Evolutionary conservation across 2,329 filamentous ascomycete species (phyloP).

Genomic region (Dryadomyces quercus-mongolicae): DNA sequence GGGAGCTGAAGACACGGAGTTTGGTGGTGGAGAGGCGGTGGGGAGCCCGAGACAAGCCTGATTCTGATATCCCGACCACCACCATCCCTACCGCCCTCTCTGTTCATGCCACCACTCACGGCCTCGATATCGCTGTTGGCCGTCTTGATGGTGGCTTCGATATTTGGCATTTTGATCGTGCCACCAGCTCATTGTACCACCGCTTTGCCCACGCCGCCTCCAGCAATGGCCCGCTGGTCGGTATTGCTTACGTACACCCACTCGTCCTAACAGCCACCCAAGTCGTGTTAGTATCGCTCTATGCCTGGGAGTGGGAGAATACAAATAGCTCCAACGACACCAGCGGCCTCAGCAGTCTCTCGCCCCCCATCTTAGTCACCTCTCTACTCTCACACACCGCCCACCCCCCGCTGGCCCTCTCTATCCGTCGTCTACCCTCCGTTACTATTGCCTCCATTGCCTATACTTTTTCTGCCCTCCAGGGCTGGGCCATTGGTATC

Average conservation of each 20-base stretch:
- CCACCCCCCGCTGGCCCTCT: slow-evolving; percentile 68
- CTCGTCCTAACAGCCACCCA: slow-evolving; percentile 71
- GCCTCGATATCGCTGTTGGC: slow-evolving; percentile 52
- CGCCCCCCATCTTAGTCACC: slow-evolving; percentile 50
- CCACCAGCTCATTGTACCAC: slow-evolving; percentile 26
- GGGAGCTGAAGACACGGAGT: slow-evolving; percentile 55
- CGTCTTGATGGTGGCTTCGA: slow-evolving; percentile 61
- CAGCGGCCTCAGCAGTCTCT: slow-evolving; percentile 8
- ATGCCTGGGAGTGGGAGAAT: slow-evolving; percentile 32
- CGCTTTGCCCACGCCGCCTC: slow-evolving; percentile 50
- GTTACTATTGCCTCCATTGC: slow-evolving; percentile 72
- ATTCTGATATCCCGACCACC: background rate
- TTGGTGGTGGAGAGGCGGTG: slow-evolving; percentile 42
- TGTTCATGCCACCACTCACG: slow-evolving; percentile 41
- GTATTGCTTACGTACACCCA: slow-evolving; percentile 60
- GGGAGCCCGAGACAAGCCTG: slow-evolving; percentile 8
- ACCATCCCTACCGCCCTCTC: slow-evolving; percentile 49
- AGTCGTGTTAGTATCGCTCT: slow-evolving; percentile 63
- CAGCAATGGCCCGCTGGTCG: slow-evolving; percentile 52
- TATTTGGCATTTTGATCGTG: slow-evolving; percentile 49
- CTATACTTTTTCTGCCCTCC: slow-evolving; percentile 67
- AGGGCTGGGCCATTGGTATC: slow-evolving; percentile 83
- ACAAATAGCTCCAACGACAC: background rate
- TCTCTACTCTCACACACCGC: slow-evolving; percentile 73
- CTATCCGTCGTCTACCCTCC: slow-evolving; percentile 54